Base-by-base conservation (phyloP, 768 basidiomycete genomes). In the Agaricus bisporus region DNA sequence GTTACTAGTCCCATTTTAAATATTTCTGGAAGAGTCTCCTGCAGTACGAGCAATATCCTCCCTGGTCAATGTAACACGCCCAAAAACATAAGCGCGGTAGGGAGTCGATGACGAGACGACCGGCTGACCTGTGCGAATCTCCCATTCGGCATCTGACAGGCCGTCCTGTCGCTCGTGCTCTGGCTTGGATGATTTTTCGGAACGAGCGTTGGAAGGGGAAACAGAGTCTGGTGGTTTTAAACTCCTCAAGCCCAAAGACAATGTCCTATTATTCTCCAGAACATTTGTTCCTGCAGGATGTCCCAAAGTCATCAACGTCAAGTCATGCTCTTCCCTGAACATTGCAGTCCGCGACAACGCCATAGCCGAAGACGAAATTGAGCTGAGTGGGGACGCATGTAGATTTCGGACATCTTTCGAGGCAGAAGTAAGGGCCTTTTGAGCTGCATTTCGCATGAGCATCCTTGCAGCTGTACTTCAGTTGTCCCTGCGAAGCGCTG, bases 91-190 rank as follows among this genome's bases (percentile, higher is more conserved):
- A 32, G 32, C 32, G 32, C 32, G 11, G 32, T 32, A 3, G 11
- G 32, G 11, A 32, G 32, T 8, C 32, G 32, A 32, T 11, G 11
- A 11, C 32, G 32, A 32, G 32, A 32, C 11, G 11, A 32, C 8
- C 17, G 29, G 51, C 63, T 60, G 65, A 85, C 88, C 87, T 60
- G 86, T 87, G 22, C 86, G 81, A 47, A 89, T 75, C 61, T 88
- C 81, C 88, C 88, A 91, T 60, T 91, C 88, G 6, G 74, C 71
- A 64, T 91, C 88, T 1, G 85, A 78, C 7, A 89, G 61, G 56
- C 73, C 63, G 18, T 41, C 50, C 15, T 35, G 38, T 32, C 45
- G 46, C 9, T 57, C 44, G 14, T 20, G n/a, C 32, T 44, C 32
- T 11, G 32, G 32, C 32, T 32, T 39, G 14, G 43, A 26, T 46